A percentile compares a stretch with the other conserved stretches of the same genome.
These are phyloP conservation scores for Tuber calosporum DNA, from an alignment of 495 filamentous ascomycete species.

Conservation along the genomic window DNA sequence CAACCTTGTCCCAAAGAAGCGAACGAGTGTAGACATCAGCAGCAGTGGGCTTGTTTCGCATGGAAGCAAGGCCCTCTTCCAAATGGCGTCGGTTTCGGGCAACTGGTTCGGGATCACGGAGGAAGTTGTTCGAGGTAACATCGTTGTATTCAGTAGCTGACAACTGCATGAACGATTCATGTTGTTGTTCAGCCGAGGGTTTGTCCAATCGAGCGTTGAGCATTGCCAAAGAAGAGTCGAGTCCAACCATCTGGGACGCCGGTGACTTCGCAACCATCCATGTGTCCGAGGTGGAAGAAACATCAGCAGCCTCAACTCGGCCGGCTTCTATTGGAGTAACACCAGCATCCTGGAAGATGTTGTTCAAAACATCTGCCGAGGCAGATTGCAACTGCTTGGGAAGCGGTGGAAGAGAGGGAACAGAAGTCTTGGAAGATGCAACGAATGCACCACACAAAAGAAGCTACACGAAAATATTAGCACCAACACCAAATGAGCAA, in stretches of 20 bases:
- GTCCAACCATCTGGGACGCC: constrained; percentile 41
- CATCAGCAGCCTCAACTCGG: constrained; percentile 38
- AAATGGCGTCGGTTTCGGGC: constrained; percentile 61
- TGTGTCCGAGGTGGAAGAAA: constrained; percentile 28
- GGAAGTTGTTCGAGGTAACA: constrained; percentile 65
- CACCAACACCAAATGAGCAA: constrained; percentile 13
- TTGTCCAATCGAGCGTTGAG: constrained; percentile 44
- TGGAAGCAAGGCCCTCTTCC: constrained; percentile 71
- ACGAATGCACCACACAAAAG: constrained; percentile 96
- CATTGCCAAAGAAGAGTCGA: constrained; percentile 39
- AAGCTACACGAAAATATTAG: constrained; percentile 53
- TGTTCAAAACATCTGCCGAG: constrained; percentile 81
- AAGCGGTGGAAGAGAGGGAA: constrained; percentile 68
- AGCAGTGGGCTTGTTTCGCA: constrained; percentile 63
- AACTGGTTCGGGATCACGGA: constrained; percentile 47
- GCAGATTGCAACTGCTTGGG: constrained; percentile 90
- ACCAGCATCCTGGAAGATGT: constrained; percentile 74
- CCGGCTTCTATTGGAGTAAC: constrained; percentile 43
- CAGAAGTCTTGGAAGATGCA: constrained; percentile 65
- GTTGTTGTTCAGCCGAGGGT: constrained; percentile 76
- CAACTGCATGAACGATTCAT: constrained; percentile 80
- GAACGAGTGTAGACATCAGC: constrained; percentile 88
- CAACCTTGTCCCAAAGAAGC: constrained; percentile 89
- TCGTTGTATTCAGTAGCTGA: constrained; percentile 84
- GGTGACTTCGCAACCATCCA: constrained; percentile 41